Evolutionary conservation across 495 filamentous ascomycete genomes (phyloP), one percentile per base, ranked within the genome.

Genomic region (Talaromyces stipitatus): DNA sequence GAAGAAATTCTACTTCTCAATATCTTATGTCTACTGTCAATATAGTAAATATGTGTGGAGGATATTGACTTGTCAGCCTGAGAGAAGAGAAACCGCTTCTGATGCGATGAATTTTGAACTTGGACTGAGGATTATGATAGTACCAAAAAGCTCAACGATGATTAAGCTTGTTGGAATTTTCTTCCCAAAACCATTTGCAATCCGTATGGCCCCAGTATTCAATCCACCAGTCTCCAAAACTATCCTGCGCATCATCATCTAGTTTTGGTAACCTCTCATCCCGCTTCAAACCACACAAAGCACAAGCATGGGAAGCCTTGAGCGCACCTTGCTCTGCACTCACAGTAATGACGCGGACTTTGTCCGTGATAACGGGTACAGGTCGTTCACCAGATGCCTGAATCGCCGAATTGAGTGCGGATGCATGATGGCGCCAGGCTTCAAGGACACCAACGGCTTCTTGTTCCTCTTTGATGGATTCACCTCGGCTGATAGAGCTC

Each of bases 211-310:
- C 85, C 90, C 90, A 95, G 69, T 92, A 85, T 32, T 95, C 89
- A 12, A 87, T 78, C 94, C 94, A 98, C 90, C 90, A 97, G 70
- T 97, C 91, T 36, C 89, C 90, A 74, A 95, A 92, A 68, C 85
- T 90, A 72, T 96, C 94, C 60, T 90, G 82, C 18, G 95, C 86
- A 55, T 83, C 75, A 26, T 85, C 75, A 68, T 96, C 92, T 27
- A 95, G 75, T 61, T 80, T 84, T 2, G 75, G 66, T 18, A 97
- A 73, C 32, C 92, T 77, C 73, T 98, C 94, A 45, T 95, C 88
- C 61, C 92, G 74, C 71, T 85, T 91, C 60, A 97, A 72, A 2
- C 90, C 90, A 72, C 94, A 98, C 22, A 98, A 77, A 52, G 89
- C 82, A 71, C 94, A 98, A n/a, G 82, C 78, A 67, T 86, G 85